Base-by-base conservation (phyloP, 257 asterid genomes). In the Solanum tarijense region DNA sequence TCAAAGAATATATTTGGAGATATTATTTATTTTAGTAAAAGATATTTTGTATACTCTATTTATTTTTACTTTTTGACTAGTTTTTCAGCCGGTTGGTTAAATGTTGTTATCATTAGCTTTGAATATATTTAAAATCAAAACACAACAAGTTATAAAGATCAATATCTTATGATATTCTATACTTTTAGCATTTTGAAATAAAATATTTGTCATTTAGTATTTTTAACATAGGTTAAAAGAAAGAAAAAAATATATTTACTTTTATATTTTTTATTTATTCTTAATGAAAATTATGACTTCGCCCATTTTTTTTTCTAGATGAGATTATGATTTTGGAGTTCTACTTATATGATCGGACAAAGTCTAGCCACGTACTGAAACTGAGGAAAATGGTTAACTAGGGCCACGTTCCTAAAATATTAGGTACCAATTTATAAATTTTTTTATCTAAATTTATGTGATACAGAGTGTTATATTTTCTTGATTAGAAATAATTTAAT, bases 371-470 rank as follows among this genome's bases (percentile, higher is more conserved):
- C 18, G 14, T 9, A 0, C 18, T n/a, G 2, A 65, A n/a, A 65
- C 4, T 25, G 18, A 12, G 20, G 38, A 3, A 69, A 72, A 72
- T 66, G 9, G 35, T 66, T 66, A 1, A 11, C 20, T 66, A 10
- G 35, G 73, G 34, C 20, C 35, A 27, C 34, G 20, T 12, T n/a
- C 20, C 34, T 3, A 66, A 66, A 43, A 3, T 2, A 31, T 25
- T 66, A 21, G 29, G 29, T 60, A 60, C 12, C 29, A 0, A 14
- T 48, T 0, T 0, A 2, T 48, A 14, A 31, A 2, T 31, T 31
- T 31, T 31, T 31, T 2, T 3, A 3, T 48, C 9, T 48, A 2
- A 48, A 48, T 48, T 48, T 48, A 48, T 48, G 7, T 48, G 9
- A 2, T 48, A 48, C 32, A 31, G 32, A 31, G 4, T 31, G 32